Base-by-base conservation (phyloP, 2,329 filamentous ascomycete species). In the Penicillium palitans region DNA sequence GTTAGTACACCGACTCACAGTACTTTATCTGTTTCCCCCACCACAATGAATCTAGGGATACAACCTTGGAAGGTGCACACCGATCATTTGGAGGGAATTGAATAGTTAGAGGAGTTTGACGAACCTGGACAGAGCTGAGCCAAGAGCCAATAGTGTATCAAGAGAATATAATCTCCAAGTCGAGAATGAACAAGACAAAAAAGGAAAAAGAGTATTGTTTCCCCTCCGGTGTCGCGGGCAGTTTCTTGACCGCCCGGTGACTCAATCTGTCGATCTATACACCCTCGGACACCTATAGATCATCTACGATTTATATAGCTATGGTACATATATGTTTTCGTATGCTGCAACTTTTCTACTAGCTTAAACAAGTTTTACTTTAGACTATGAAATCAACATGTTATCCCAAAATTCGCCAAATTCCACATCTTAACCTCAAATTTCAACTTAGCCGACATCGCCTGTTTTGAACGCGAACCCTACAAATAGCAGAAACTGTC, bases 151-250 rank as follows among this genome's bases (percentile, higher is more conserved):
- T 48, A n/a, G 21, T 46, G 12, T 37, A 47, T 53, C n/a, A 35
- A 46, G 24, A 29, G 40, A 37, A 29, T 37, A 21, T 46, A 53
- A 27, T 37, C n/a, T 27, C 9, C 21, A 27, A 53, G 31, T 47
- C 31, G 21, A 25, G 41, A 53, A 10, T 55, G 19, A 25, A 53
- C 39, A 42, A 45, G 41, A 54, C 6, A 47, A 33, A 45, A 55
- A 33, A 41, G 37, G 44, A 54, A 52, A 48, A 59, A 49, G 55
- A 55, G 19, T 25, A 67, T 60, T 64, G 63, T 65, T 63, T 58
- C 46, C 59, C 50, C 64, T 64, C 61, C 61, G 62, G 63, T 57
- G 50, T 66, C 64, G 64, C 64, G 61, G 63, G 51, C 61, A 62
- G 59, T 58, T 62, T 50, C 24, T 46, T 64, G 55, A 66, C 64